Evolutionary conservation across 768 basidiomycete species (phyloP).

Genomic region (Tricholoma furcatifolium): DNA sequence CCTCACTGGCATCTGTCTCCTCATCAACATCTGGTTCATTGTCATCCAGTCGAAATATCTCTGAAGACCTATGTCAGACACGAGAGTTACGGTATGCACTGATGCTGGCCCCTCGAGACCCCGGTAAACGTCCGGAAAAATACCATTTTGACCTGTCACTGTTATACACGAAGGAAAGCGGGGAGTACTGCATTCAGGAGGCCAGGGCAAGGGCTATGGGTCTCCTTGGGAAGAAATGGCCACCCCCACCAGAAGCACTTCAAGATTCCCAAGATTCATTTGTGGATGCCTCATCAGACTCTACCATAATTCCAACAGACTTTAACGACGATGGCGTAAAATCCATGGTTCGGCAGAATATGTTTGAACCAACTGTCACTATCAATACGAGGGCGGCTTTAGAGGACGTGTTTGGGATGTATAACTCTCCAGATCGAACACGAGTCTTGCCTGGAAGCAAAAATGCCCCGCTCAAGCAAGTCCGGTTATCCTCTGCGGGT

Average conservation of each 20-base stretch:
- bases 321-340: constrained; percentile 62
- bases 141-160: constrained; percentile 65
- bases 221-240: constrained; percentile 84
- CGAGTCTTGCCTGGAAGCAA: constrained; percentile 63
- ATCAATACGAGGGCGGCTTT: constrained; percentile 97
- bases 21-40: constrained; percentile 28
- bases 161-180: constrained; percentile 71
- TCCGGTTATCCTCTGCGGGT: constrained; percentile 56
- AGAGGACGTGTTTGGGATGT: constrained; percentile 94
- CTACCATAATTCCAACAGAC: constrained; percentile 44
- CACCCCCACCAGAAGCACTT: constrained; percentile 51
- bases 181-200: constrained; percentile 86
- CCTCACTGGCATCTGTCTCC: too few species aligned
- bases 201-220: constrained; percentile 80
- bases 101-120: constrained; percentile 69
- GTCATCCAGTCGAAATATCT: constrained; percentile 27
- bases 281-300: constrained; percentile 22
- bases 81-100: constrained; percentile 60
- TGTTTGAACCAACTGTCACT: constrained; percentile 82
- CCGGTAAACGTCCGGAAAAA: constrained; percentile 72
- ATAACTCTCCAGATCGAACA: constrained; percentile 87
- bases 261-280: constrained; percentile 1
- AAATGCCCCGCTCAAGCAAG: constrained; percentile 66
- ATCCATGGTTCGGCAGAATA: constrained; percentile 44
- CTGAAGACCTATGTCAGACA: constrained; percentile 34